These are phyloP conservation scores for Paecilomyces formosus DNA, from an alignment of 2,329 filamentous ascomycete species.

Conservation along the genomic window DNA sequence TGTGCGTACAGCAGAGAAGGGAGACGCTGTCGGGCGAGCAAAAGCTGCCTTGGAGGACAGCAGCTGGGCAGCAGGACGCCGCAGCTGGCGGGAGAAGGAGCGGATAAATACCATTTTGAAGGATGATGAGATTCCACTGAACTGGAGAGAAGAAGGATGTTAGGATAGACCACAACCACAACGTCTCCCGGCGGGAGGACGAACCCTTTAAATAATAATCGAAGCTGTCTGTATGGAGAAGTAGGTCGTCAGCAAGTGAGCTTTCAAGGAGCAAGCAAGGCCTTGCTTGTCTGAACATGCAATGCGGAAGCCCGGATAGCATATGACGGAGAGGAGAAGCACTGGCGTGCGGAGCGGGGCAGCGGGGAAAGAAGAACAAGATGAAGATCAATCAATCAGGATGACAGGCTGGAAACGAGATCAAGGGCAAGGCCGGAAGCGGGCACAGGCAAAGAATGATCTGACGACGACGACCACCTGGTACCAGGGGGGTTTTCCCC, in stretches of 20 bases:
- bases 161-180: not conserved
- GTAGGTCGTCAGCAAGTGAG: not conserved
- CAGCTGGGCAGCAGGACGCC: constrained; percentile 47
- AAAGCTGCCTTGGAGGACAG: constrained; percentile 37
- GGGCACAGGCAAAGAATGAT: not conserved
- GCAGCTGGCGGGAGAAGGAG: constrained; percentile 49
- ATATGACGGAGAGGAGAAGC: not conserved
- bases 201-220: not conserved
- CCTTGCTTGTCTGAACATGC: not conserved
- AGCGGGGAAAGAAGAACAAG: not conserved
- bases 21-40: constrained; percentile 27
- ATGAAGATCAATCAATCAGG: not conserved
- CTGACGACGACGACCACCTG: not conserved
- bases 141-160: constrained; percentile 2
- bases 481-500: not conserved
- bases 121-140: constrained; percentile 3
- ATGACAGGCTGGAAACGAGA: not conserved
- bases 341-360: not conserved
- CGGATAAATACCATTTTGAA: constrained; percentile 58
- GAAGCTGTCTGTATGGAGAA: not conserved
- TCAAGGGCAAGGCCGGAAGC: not conserved
- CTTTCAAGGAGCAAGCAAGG: not conserved
- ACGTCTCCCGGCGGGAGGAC: not conserved
- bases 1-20: constrained; percentile 48
- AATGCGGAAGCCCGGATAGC: not conserved